Conservation (phyloP, 1,139 yeast genomes). For the Zhuliangozyma parablackwelliae region DNA sequence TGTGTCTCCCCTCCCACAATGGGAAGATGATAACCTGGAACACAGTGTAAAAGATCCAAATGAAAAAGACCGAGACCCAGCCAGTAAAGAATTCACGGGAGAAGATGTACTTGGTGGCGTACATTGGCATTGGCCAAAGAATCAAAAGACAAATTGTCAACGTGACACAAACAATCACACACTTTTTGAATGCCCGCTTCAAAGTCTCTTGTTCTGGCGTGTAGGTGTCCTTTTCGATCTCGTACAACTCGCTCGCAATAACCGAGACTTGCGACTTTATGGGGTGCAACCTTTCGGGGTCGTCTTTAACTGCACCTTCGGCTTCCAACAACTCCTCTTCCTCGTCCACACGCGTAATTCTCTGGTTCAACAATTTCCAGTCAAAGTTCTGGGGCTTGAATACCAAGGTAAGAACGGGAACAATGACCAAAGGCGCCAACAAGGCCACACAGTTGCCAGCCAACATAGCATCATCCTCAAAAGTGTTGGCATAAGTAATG, state of each 20-base stretch:
- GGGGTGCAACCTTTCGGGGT: slow-evolving; percentile 35
- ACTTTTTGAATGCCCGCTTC: slow-evolving; percentile 49
- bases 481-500: slow-evolving; percentile 60
- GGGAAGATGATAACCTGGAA: slow-evolving; percentile 59
- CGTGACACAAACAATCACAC: slow-evolving; percentile 50
- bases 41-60: slow-evolving; percentile 63
- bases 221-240: slow-evolving; percentile 26
- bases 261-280: slow-evolving; percentile 32
- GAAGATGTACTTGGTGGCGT: slow-evolving; percentile 68
- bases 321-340: slow-evolving; percentile 52
- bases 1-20: slow-evolving; percentile 62
- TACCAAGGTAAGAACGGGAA: slow-evolving; percentile 60
- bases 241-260: slow-evolving; percentile 44
- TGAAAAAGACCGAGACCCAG: slow-evolving; percentile 72
- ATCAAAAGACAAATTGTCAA: slow-evolving; percentile 60
- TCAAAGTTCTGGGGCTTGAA: slow-evolving; percentile 73
- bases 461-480: slow-evolving; percentile 77
- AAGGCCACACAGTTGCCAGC: slow-evolving; percentile 84
- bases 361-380: slow-evolving; percentile 52
- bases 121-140: slow-evolving; percentile 89
- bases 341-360: slow-evolving; percentile 62
- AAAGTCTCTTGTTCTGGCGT: slow-evolving; percentile 45
- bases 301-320: slow-evolving; percentile 17
- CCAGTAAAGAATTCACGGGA: slow-evolving; percentile 73
- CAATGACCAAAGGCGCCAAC: slow-evolving; percentile 63